Base-by-base conservation (phyloP, 352 stramenopile genomes). In the Pseudoperonospora humuli region DNA sequence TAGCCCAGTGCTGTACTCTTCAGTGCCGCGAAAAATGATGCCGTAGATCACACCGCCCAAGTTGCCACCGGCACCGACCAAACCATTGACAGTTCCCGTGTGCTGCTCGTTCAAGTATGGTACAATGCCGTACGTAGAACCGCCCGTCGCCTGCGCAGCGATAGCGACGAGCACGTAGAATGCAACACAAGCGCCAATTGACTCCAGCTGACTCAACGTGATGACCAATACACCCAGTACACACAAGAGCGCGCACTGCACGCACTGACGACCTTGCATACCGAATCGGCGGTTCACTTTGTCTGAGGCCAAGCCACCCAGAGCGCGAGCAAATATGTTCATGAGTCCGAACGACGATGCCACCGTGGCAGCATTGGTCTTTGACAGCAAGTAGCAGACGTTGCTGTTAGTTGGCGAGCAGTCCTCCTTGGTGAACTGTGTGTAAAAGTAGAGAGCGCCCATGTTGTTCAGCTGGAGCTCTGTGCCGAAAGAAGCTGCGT, bases 381-480 rank as follows among this genome's bases (percentile, higher is more conserved):
- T 81, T 31, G 74, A 60, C 20, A 85, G 47, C 15, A 39, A n/a
- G 6, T 9, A 39, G 10, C 32, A 86, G 4, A 58, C 40, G 0
- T 31, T 34, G 17, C 42, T 49, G 6, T 62, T 42, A 2, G 45
- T 57, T 31, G 32, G 2, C 38, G 52, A 39, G 46, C 73, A 86
- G 14, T 62, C 82, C 0, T 57, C 46, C 24, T 84, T 71, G 10
- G 67, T 65, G 47, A 97, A 97, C 32, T 87, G 70, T 20, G 88
- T 76, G 46, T 91, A 87, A 54, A 97, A 97, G 67, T 96, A 97
- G 13, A 86, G 65, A 5, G 89, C 86, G 25, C 86, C 85, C 61
- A 94, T 93, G 69, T 98, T 97, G 83, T 97, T 97, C 51, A 97
- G 78, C 57, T 95, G 95, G 14, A 98, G 58, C 59, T 98, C 93